Percentiles rank a stretch among this genome's conserved stretches.
These are phyloP conservation scores for Selaginella moellendorffii DNA, from an alignment of 75 land plant genomes.

Conservation along the genomic window DNA sequence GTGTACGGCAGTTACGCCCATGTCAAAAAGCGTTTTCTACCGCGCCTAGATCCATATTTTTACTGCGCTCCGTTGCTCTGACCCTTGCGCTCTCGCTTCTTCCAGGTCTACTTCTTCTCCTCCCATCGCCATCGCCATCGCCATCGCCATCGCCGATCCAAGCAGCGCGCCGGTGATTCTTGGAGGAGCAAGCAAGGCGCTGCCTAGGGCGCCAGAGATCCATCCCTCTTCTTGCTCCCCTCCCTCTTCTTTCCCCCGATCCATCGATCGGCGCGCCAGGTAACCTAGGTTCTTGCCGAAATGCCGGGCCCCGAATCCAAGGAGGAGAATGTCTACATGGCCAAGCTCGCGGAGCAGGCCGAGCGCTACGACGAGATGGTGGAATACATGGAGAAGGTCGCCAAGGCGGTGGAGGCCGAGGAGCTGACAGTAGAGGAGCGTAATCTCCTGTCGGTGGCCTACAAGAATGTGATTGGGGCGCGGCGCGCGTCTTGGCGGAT, in stretches of 20 bases:
- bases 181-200: too few relatives aligned
- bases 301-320: not conserved
- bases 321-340: constrained; percentile 67
- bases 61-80: not conserved
- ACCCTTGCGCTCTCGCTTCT: not conserved
- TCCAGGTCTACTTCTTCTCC: not conserved
- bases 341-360: constrained; percentile 75
- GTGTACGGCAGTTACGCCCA: not conserved
- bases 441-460: constrained; percentile 68
- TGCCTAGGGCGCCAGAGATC: not conserved
- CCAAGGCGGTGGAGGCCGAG: constrained; percentile 40
- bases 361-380: constrained; percentile 83
- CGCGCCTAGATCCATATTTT: not conserved
- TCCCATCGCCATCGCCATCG: not conserved
- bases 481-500: constrained; percentile 71
- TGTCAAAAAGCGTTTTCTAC: not conserved
- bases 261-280: too few relatives aligned
- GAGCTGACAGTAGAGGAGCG: constrained; percentile 67
- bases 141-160: not conserved
- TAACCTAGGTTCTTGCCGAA: too few relatives aligned
- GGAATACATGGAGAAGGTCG: constrained; percentile 72
- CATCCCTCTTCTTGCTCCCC: not conserved
- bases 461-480: constrained; percentile 71
- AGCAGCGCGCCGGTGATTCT: too few relatives aligned
- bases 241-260: not conserved